These are phyloP conservation scores for Trichosporon sp. DNA, from an alignment of 1,284 basidiomycete genomes.

Conservation along the genomic window DNA sequence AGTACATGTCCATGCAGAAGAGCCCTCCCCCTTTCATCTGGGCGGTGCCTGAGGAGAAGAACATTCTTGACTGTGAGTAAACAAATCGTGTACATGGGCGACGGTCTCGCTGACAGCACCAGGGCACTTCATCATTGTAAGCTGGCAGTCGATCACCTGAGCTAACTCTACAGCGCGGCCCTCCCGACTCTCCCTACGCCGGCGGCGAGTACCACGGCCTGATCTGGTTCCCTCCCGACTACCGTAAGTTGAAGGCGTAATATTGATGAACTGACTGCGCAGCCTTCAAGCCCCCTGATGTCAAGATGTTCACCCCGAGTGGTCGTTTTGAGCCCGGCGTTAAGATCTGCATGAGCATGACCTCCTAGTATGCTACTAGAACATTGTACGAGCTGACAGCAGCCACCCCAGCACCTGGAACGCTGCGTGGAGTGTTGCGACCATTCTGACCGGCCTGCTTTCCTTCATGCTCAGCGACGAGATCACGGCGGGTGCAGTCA, in stretches of 20 bases:
- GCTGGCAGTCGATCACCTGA: constrained; percentile 33
- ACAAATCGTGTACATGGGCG: constrained; percentile 67
- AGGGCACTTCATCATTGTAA: constrained; percentile 91
- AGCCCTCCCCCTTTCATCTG: constrained; percentile 92
- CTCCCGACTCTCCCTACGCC: constrained; percentile 87
- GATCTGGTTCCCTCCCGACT: constrained; percentile 81
- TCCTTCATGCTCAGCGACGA: constrained; percentile 97
- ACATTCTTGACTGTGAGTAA: constrained; percentile 71
- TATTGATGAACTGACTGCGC: background rate
- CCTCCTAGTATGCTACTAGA: constrained; percentile 71
- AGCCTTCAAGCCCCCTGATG: constrained; percentile 91
- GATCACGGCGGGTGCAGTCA: constrained; percentile 91
- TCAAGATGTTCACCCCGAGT: constrained; percentile 96
- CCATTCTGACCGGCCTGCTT: constrained; percentile 85
- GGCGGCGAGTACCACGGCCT: constrained; percentile 87
- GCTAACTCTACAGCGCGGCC: constrained; percentile 69
- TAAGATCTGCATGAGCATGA: constrained; percentile 97
- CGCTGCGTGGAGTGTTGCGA: constrained; percentile 53
- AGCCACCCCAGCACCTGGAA: constrained; percentile 58
- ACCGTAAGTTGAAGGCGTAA: constrained; percentile 61
- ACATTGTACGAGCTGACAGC: constrained; percentile 1
- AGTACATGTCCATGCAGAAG: constrained; percentile 89
- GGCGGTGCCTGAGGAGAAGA: constrained; percentile 93
- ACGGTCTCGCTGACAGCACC: constrained; percentile 17
- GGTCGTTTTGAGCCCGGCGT: constrained; percentile 89